These are phyloP conservation scores for Pythium aquatile DNA, from an alignment of 352 stramenopile genomes.

Conservation along the genomic window DNA sequence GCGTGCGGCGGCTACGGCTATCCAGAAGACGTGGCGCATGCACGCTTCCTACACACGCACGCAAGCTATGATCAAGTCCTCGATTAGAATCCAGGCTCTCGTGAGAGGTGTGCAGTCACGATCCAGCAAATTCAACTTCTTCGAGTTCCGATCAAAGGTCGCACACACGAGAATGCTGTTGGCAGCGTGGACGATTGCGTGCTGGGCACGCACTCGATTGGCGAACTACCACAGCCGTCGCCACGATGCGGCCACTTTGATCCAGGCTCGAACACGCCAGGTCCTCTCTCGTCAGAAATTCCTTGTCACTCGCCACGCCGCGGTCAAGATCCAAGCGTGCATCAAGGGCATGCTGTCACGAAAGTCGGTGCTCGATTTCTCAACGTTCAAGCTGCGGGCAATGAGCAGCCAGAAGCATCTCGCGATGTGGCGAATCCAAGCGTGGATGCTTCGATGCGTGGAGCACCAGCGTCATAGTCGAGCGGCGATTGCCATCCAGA, in stretches of 20 bases:
- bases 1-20: slow-evolving; percentile 31
- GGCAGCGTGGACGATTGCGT: slow-evolving; percentile 19
- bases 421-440: slow-evolving; percentile 20
- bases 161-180: slow-evolving; percentile 2
- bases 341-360: slow-evolving; percentile 18
- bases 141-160: slow-evolving; percentile 11
- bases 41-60: background rate
- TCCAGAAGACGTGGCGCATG: slow-evolving; percentile 43
- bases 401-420: slow-evolving; percentile 10
- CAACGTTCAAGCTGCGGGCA: slow-evolving; percentile 19
- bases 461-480: background rate
- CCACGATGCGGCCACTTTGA: background rate
- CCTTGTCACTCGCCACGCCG: background rate
- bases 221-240: slow-evolving; percentile 6
- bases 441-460: slow-evolving; percentile 14
- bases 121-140: slow-evolving; percentile 2
- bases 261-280: slow-evolving; percentile 14
- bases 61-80: background rate
- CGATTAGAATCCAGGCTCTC: slow-evolving; percentile 18
- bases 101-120: slow-evolving; percentile 20
- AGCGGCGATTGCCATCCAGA: slow-evolving; percentile 17
- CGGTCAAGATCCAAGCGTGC: slow-evolving; percentile 15
- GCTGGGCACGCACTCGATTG: slow-evolving; percentile 9
- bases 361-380: slow-evolving; percentile 15
- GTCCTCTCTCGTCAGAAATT: background rate